Evolutionary conservation across 805 yeast species (phyloP), one percentile per base, ranked within the genome.

Genomic region (Blastobotrys parvus): DNA sequence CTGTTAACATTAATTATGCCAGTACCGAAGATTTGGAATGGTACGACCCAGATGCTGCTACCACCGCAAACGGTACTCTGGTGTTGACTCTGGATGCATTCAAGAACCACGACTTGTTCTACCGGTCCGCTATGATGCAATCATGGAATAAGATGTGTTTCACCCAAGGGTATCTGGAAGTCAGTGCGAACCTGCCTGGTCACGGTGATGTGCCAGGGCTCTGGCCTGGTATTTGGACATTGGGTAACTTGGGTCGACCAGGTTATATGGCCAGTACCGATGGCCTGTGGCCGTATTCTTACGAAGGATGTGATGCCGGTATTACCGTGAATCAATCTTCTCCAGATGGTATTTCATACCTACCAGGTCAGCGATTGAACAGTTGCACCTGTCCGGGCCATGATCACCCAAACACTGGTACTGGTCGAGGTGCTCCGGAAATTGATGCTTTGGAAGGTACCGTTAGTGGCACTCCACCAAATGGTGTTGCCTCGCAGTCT

Each of bases 221-320:
- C 50, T 89, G 97, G 97, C 97, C 97, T 1, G 97, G 96, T 70
- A 54, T 86, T 45, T 89, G 97, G 97, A 74, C 95, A 3, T 70
- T 89, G 78, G 97, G 97, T 36, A 89, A 89, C 57, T 69, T 89
- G 51, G 97, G 83, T 21, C 77, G 97, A 54, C 94, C 97, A 0
- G 97, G 97, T 8, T 89, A 77, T 58, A 64, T 77, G 67, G 86
- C 94, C 4, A 70, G 90, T 3, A 78, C 95, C 2, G 94, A 89
- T 20, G 97, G 97, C 46, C 81, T 84, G 21, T 89, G 97, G 97
- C 97, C 97, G 3, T 89, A 88, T 57, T 70, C 90, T 1, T 89
- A 89, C 60, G 81, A 82, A 29, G 61, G 77, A 2, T 89, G 97
- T 64, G 96, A 89, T 67, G 88, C 89, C 2, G 97, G 97, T 52